Conservation (phyloP, 768 basidiomycete genomes). For the Boletus sp. region DNA sequence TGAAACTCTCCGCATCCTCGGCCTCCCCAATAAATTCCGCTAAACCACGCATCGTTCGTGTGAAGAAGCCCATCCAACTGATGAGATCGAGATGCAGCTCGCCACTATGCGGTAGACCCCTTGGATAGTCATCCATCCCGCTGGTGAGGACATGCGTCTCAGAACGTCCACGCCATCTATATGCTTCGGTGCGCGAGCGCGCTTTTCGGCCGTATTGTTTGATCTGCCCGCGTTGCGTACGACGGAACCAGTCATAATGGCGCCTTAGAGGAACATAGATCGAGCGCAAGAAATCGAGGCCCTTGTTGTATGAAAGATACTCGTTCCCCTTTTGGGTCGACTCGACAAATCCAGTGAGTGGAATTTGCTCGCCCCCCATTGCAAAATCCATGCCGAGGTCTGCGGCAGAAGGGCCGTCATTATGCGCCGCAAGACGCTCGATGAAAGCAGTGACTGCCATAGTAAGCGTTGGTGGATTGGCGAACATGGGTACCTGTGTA, state of each 20-base stretch:
- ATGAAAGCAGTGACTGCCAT: conserved; percentile 95
- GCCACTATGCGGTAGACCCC: conserved; percentile 83
- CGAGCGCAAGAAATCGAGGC: conserved; percentile 64
- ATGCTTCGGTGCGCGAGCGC: conserved; percentile 85
- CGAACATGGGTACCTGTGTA: conserved; percentile 90
- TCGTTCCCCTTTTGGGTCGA: conserved; percentile 38
- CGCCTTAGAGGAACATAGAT: conserved; percentile 83
- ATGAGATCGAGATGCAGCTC: conserved; percentile 93
- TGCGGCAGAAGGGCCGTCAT: conserved; percentile 47
- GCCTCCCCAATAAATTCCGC: conserved; percentile 80
- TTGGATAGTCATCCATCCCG: conserved; percentile 96
- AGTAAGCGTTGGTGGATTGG: conserved; percentile 91
- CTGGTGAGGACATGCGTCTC: conserved; percentile 85
- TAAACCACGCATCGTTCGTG: conserved; percentile 88
- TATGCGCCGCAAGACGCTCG: conserved; percentile 53
- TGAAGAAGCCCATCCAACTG: conserved; percentile 96
- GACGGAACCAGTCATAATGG: conserved; percentile 96
- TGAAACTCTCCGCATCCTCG: conserved; percentile 79
- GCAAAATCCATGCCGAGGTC: conserved; percentile 66
- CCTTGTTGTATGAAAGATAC: conserved; percentile 57
- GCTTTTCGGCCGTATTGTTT: conserved; percentile 84
- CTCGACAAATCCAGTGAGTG: conserved; percentile 34
- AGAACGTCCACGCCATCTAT: conserved; percentile 91
- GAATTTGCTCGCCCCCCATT: conserved; percentile 51
- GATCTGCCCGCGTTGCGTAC: conserved; percentile 90